Percentiles rank a stretch among this genome's conserved stretches.
Evolutionary conservation across 2,329 filamentous ascomycete species (phyloP).

Genomic region (Aureobasidium sp.): DNA sequence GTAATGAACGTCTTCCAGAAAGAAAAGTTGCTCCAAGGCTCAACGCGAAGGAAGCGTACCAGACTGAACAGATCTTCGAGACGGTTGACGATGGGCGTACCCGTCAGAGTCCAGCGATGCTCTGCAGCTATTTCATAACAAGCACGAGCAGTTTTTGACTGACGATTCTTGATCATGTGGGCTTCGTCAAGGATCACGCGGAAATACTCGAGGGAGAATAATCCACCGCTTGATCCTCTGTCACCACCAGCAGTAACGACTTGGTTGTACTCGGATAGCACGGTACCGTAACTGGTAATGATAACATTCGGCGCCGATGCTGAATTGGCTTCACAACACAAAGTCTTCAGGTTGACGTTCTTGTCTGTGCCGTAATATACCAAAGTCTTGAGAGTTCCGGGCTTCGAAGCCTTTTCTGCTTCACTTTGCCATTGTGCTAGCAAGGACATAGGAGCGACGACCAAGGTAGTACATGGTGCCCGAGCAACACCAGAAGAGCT

Average conservation of each 20-base stretch:
- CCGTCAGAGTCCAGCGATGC: conserved; percentile 89
- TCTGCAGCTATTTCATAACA: conserved; percentile 82
- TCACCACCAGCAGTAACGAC: conserved; percentile 61
- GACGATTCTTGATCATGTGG: conserved; percentile 78
- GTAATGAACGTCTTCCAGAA: conserved; percentile 99
- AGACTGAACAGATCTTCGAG: conserved; percentile 92
- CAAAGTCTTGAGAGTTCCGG: conserved; percentile 73
- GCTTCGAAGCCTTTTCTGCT: conserved; percentile 79
- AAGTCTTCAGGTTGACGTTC: conserved; percentile 63
- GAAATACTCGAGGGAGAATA: conserved; percentile 93
- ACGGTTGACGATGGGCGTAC: conserved; percentile 93
- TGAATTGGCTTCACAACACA: conserved; percentile 71
- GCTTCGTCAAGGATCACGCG: conserved; percentile 92
- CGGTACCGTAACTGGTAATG: conserved; percentile 88
- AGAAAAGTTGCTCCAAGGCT: conserved; percentile 97
- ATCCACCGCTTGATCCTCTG: conserved; percentile 54
- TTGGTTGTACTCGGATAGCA: conserved; percentile 82
- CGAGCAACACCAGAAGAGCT: conserved; percentile 51
- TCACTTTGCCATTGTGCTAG: conserved; percentile 97
- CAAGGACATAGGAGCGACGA: conserved; percentile 94
- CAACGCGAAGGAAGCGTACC: conserved; percentile 84
- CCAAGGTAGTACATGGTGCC: conserved; percentile 84
- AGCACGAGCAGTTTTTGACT: conserved; percentile 88
- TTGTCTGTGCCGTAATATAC: conserved; percentile 93
- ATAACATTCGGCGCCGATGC: conserved; percentile 77